Percentiles rank a stretch among this genome's conserved stretches.
These are phyloP conservation scores for Umbilicus rupestris DNA, from an alignment of 164 flowering plant species.

Conservation along the genomic window DNA sequence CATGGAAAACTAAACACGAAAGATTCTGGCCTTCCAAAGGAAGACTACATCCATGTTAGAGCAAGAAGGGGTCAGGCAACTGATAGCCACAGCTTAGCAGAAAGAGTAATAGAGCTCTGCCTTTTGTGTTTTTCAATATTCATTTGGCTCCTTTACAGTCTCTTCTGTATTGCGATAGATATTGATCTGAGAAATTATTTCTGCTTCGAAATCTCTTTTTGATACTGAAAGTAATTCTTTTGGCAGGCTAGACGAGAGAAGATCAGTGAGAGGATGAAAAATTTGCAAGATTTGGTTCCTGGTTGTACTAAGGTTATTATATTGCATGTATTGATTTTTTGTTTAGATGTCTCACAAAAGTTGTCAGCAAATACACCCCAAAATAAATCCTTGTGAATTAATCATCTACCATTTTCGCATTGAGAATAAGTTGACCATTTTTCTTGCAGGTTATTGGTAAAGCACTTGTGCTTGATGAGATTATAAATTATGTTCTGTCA, in stretches of 20 bases:
- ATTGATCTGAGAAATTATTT: not conserved
- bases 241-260: constrained; percentile 93
- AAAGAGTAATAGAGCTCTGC: constrained; percentile 49
- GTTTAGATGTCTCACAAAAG: not conserved
- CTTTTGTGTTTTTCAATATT: not conserved
- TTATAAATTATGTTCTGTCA: constrained; percentile 80
- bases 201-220: not conserved
- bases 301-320: constrained; percentile 85
- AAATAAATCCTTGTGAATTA: too few relatives aligned
- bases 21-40: constrained; percentile 60
- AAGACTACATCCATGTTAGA: constrained; percentile 82
- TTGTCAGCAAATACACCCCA: not conserved
- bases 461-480: constrained; percentile 83
- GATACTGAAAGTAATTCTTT: constrained; percentile 1
- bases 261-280: constrained; percentile 96
- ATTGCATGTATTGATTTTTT: not conserved
- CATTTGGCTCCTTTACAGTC: not conserved
- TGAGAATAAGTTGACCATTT: not conserved
- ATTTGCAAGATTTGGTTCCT: constrained; percentile 92
- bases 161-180: not conserved
- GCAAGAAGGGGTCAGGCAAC: constrained; percentile 99
- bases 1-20: constrained; percentile 33
- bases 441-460: constrained; percentile 62
- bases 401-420: not conserved
- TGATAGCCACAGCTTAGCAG: constrained; percentile 96